Evolutionary conservation across 2,329 filamentous ascomycete species (phyloP), one percentile per base, ranked within the genome.

Genomic region (Penicillium sp.): DNA sequence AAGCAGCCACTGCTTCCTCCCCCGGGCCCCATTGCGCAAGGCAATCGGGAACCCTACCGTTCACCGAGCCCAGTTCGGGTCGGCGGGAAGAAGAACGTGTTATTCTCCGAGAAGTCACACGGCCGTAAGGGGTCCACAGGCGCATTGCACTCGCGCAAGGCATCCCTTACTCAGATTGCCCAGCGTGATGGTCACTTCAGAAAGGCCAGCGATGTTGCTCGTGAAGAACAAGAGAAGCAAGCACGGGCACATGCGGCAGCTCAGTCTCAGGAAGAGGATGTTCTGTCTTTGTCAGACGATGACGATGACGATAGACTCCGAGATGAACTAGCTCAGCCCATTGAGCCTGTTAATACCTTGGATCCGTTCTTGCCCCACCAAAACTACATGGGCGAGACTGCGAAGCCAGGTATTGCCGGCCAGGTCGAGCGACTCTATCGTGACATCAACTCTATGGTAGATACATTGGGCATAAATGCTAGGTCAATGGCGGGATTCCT

Each of bases 381-480:
- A 44, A 70, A 74, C 48, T 74, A 72, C 48, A 64, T 65, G 28
- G 70, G 69, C 7, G 64, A 71, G 43, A 70, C 69, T 7, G 64
- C 64, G 40, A 74, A 75, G 53, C 72, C 71, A 35, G 74, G 73
- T 28, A 69, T 77, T 49, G 71, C 73, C 1, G 73, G 73, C 7
- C 73, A 76, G 56, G 73, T 76, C 40, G 74, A 77, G 58, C 65
- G 69, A 44, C 59, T 77, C 3, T 76, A 75, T 53, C 71, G 73
- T 12, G 74, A 77, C 51, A 74, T 75, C 54, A 77, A 76, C 67
- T 87, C 87, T 12, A 98, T 97, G 93, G 83, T 98, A 38, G 88
- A 96, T 61, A 91, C 87, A 0, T 73, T 97, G 35, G 91, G 91
- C 9, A 78, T 96, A 43, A 97, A 97, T 64, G 82, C 87, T 6